Base-by-base conservation (phyloP, 148 eudicot genomes). In the Mesembryanthemum crystallinum region DNA sequence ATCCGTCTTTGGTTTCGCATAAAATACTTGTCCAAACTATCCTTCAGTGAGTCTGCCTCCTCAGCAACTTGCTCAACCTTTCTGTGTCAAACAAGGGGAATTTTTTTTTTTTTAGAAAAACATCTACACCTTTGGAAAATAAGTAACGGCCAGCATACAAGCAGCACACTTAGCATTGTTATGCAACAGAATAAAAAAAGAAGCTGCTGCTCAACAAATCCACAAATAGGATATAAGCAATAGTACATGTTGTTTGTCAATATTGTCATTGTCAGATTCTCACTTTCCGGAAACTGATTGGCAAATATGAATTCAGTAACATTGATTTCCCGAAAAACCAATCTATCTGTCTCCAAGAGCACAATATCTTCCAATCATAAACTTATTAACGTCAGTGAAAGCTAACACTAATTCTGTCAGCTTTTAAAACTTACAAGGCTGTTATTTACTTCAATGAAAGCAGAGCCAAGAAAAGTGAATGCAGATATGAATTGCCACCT, bases 21-120 rank as follows among this genome's bases (percentile, higher is more conserved):
- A 28, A 82, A 70, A 83, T 88, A 92, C 73, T 88, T 90, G 51
- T 95, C 98, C 71, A 92, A 81, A 82, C 98, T 89, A 57, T 85
- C 91, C 86, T 87, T 90, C 81, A 92, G 82, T 45, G 98, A 95
- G 37, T 89, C 94, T n/a, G 98, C 90, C 87, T 92, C 97, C 85
- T 95, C 98, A 69, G 84, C 88, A 64, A 95, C 89, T 85, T 89
- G 98, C 75, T 95, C 98, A 75, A 95, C 96, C 86, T 92, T 95
- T 82, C 98, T 95, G 84, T 51, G 43, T 37, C 29, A 37, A 61
- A 33, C 11, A 58, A 69, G 63, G 52, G 4, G 23, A 27, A 29
- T 12, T 6, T n/a, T n/a, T n/a, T n/a, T n/a, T n/a, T n/a, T n/a
- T n/a, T n/a, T 14, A 64, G 39, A 33, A 33, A 20, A 33, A 10